Percentiles rank a stretch among this genome's conserved stretches.
These are phyloP conservation scores for Cytospora schulzeri DNA, from an alignment of 2,329 filamentous ascomycete genomes.

Conservation along the genomic window DNA sequence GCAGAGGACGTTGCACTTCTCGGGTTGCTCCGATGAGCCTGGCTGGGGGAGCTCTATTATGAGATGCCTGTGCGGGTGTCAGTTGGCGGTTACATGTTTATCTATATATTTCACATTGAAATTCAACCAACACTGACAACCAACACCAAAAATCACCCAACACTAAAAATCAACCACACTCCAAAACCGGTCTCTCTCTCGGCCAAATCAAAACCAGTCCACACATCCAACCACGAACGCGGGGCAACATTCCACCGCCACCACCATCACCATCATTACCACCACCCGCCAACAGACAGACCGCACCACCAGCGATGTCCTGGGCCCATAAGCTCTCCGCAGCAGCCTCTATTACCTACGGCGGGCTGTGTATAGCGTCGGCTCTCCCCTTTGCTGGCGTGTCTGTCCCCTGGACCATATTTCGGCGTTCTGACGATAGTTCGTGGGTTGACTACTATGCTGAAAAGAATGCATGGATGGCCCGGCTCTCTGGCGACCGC, in stretches of 20 bases:
- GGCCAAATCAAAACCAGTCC: slow-evolving; percentile 1
- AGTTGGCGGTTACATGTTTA: slow-evolving; percentile 19
- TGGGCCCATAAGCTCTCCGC: slow-evolving; percentile 17
- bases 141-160: neutral
- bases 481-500: slow-evolving; percentile 26
- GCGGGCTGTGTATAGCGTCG: slow-evolving; percentile 31
- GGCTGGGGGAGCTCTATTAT: slow-evolving; percentile 34
- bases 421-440: neutral
- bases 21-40: slow-evolving; percentile 27
- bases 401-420: slow-evolving; percentile 28
- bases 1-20: slow-evolving; percentile 30
- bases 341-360: slow-evolving; percentile 26
- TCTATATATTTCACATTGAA: slow-evolving; percentile 30
- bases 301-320: slow-evolving; percentile 7
- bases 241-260: neutral
- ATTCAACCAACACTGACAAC: neutral
- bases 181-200: neutral
- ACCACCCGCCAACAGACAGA: slow-evolving; percentile 1
- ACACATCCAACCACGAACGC: neutral
- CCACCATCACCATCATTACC: neutral
- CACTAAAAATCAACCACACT: slow-evolving; percentile 1
- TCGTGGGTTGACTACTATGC: slow-evolving; percentile 31
- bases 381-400: slow-evolving; percentile 32
- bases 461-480: slow-evolving; percentile 32
- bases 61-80: slow-evolving; percentile 27